Percentiles rank a stretch among this genome's conserved stretches.
Conservation (phyloP, 2,329 filamentous ascomycete genomes). For the Lizonia empirigonia region DNA sequence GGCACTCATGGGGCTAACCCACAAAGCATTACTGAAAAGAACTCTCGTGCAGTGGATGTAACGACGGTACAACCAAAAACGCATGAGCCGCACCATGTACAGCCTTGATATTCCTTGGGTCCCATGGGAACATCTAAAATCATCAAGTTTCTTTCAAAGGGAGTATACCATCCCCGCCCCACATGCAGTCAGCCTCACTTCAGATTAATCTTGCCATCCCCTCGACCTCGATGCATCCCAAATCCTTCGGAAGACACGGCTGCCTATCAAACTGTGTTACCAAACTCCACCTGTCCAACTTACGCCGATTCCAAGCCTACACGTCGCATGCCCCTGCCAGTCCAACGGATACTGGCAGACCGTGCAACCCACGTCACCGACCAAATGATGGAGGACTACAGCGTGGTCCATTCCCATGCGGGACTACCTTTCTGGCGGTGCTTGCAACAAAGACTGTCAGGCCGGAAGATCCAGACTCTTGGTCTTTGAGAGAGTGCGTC, state of each 20-base stretch:
- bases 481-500: neutral
- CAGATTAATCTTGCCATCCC: neutral
- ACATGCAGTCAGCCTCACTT: neutral
- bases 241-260: neutral
- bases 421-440: neutral
- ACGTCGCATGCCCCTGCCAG: neutral
- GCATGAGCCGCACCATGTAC: no score
- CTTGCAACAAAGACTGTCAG: neutral
- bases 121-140: no score
- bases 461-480: constrained; percentile 1
- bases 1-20: no score
- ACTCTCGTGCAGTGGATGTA: no score
- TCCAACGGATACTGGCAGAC: neutral
- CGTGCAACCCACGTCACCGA: neutral
- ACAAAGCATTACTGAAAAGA: no score
- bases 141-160: no score
- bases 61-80: no score
- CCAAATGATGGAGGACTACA: neutral
- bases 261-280: neutral
- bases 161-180: no score
- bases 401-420: neutral
- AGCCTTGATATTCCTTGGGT: no score
- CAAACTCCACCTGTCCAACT: neutral
- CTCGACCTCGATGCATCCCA: neutral
- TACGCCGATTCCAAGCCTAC: neutral